Percentiles rank a stretch among this genome's conserved stretches.
Conservation (phyloP, 148 eudicot species). For the Cornus suecica region DNA sequence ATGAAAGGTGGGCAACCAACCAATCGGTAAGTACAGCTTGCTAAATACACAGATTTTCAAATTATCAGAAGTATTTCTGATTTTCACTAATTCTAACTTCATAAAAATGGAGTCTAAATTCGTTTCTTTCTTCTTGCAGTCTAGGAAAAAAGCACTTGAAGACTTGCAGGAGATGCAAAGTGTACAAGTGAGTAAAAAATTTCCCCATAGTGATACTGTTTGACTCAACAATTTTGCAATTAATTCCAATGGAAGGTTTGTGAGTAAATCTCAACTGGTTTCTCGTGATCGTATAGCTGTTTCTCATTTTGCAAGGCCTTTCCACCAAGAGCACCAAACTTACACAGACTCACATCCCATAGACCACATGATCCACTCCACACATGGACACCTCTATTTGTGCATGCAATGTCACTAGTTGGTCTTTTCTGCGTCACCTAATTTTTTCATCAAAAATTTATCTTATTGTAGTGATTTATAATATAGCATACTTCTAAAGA, state of each 20-base stretch:
- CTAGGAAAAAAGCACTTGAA: constrained; percentile 72
- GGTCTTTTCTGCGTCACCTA: neutral
- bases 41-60: neutral
- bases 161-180: constrained; percentile 69
- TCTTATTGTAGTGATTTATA: no score
- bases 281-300: neutral
- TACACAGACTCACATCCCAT: neutral
- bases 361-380: neutral
- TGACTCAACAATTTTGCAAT: neutral
- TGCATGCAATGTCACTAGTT: neutral
- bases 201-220: neutral
- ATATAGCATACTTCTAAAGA: no score
- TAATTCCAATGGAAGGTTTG: neutral
- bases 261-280: neutral
- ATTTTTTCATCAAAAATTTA: neutral
- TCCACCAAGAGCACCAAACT: neutral
- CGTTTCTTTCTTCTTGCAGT: constrained; percentile 43
- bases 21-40: constrained; percentile 55
- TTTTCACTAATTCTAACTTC: neutral
- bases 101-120: neutral
- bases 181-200: constrained; percentile 62
- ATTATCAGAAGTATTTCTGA: neutral
- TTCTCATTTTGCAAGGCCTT: neutral
- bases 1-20: constrained; percentile 94
- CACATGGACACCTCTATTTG: neutral